Conservation (phyloP, 192 early-diverging fungal species). For the Pecoramyces ruminantium region DNA sequence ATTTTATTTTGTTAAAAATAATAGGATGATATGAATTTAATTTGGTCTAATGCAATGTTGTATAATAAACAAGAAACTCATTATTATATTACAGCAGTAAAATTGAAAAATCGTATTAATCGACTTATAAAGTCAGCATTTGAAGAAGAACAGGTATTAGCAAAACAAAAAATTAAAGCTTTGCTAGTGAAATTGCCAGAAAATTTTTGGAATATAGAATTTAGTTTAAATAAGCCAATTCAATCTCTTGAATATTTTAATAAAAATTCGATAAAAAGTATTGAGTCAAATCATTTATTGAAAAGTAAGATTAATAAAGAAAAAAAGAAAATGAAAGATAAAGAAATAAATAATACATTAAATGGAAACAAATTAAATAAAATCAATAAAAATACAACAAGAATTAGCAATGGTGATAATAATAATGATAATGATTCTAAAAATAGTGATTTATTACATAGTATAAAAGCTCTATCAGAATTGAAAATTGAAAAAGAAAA, state of each 20-base stretch:
- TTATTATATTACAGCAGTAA: constrained; percentile 46
- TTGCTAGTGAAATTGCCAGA: not conserved
- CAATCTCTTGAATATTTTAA: not conserved
- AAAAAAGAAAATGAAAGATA: too few relatives aligned
- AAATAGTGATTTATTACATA: too few relatives aligned
- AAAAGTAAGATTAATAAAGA: too few relatives aligned
- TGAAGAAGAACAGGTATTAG: not conserved
- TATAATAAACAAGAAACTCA: constrained; percentile 60
- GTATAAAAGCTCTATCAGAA: too few relatives aligned
- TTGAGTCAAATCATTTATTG: not conserved
- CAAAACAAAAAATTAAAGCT: not conserved
- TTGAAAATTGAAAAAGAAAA: too few relatives aligned
- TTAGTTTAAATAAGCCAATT: not conserved
- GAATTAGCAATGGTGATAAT: too few relatives aligned
- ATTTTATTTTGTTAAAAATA: too few relatives aligned
- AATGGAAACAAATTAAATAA: too few relatives aligned
- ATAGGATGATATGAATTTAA: constrained; percentile 48
- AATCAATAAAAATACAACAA: too few relatives aligned
- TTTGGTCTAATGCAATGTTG: constrained; percentile 52
- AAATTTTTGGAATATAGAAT: not conserved
- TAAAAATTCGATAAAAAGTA: not conserved
- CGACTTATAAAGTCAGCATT: constrained; percentile 15
- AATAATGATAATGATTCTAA: too few relatives aligned
- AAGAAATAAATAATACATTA: too few relatives aligned
- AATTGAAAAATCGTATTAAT: constrained; percentile 21